Evolutionary conservation across 1,284 basidiomycete genomes (phyloP).

Genomic region (Pascua sp.): DNA sequence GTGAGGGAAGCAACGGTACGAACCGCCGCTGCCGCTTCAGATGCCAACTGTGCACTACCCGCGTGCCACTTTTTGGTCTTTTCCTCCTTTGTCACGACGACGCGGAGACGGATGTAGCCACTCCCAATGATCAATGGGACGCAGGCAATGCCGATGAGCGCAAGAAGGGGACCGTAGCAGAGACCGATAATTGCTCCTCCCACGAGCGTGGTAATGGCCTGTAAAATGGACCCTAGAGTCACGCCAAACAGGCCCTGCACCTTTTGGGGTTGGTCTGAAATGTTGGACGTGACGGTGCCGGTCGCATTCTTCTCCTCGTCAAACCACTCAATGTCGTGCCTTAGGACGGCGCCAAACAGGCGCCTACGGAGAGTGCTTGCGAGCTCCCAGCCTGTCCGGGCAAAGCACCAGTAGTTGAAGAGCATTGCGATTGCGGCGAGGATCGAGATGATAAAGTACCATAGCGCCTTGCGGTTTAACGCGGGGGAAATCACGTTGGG

Average conservation of each 20-base stretch:
- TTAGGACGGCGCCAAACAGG: conserved; percentile 69
- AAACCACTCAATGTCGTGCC: conserved; percentile 86
- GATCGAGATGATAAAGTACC: conserved; percentile 79
- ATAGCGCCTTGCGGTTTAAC: conserved; percentile 52
- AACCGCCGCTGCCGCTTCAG: conserved; percentile 84
- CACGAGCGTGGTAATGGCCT: conserved; percentile 70
- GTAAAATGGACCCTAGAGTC: conserved; percentile 82
- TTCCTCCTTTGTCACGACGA: conserved; percentile 75
- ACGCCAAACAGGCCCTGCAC: conserved; percentile 84
- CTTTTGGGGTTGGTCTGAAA: conserved; percentile 89
- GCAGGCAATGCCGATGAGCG: conserved; percentile 59
- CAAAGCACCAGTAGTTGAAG: conserved; percentile 66
- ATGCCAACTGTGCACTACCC: conserved; percentile 75
- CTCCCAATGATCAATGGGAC: conserved; percentile 78
- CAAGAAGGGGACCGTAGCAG: conserved; percentile 56
- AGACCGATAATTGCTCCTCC: conserved; percentile 75
- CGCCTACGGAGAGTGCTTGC: conserved; percentile 65
- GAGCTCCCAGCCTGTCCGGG: conserved; percentile 63
- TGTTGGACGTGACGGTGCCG: conserved; percentile 71
- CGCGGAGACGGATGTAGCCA: conserved; percentile 75
- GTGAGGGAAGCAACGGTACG: conserved; percentile 89
- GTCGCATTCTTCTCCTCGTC: conserved; percentile 76
- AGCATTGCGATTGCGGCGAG: conserved; percentile 61
- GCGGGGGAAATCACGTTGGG: conserved; percentile 18
- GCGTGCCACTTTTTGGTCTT: conserved; percentile 81